A percentile compares a stretch with the other conserved stretches of the same genome.
Conservation (phyloP, 2,329 filamentous ascomycete genomes). For the Plenodomus biglobosus region DNA sequence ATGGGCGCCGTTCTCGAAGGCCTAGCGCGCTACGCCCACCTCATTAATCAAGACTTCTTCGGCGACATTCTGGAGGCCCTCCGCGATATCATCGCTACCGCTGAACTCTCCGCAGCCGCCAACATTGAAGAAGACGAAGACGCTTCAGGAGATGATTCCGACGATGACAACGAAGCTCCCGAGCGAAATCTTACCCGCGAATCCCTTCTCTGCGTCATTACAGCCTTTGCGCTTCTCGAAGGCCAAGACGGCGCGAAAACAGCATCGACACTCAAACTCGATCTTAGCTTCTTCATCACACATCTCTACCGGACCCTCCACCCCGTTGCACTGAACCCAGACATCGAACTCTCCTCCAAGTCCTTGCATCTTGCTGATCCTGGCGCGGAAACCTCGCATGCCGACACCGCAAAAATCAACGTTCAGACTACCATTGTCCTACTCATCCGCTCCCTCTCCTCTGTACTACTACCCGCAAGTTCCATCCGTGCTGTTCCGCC, state of each 20-base stretch:
- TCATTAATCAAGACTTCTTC: conserved; percentile 99
- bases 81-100: conserved; percentile 84
- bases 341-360: conserved; percentile 80
- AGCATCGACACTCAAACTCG: conserved; percentile 77
- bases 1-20: conserved; percentile 98
- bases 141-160: conserved; percentile 55
- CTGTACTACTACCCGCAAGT: conserved; percentile 74
- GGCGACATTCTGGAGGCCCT: conserved; percentile 92
- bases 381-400: conserved; percentile 49
- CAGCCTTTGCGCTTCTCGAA: conserved; percentile 92
- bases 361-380: conserved; percentile 72
- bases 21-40: conserved; percentile 86
- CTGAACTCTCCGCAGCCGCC: conserved; percentile 54
- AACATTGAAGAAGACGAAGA: conserved; percentile 50
- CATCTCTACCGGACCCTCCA: conserved; percentile 88
- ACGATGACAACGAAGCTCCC: conserved; percentile 49
- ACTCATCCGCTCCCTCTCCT: conserved; percentile 81
- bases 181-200: conserved; percentile 77
- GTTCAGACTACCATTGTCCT: conserved; percentile 93
- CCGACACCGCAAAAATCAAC: conserved; percentile 74
- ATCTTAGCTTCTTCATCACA: conserved; percentile 92
- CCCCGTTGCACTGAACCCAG: conserved; percentile 74
- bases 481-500: conserved; percentile 76
- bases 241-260: conserved; percentile 91
- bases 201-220: conserved; percentile 89